phyloP scores from a whole-genome alignment of 805 yeast genomes.

The Cyberlindnera lachancei region DNA sequence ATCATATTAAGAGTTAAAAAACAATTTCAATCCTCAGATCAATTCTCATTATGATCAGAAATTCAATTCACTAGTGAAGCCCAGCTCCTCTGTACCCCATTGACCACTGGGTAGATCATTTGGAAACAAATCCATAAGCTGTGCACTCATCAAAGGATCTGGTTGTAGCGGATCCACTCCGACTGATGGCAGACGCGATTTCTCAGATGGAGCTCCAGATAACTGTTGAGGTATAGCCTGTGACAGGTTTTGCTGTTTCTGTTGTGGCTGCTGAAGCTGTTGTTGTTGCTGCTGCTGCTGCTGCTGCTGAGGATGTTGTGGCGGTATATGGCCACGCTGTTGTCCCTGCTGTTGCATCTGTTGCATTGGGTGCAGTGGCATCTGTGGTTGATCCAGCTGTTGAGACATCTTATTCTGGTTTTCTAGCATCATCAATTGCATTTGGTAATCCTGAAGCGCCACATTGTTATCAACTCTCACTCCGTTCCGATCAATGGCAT shows the following conservation, averaged over 20 bases:
- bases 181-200: conserved; percentile 5
- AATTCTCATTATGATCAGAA: neutral
- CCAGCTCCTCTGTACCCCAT: conserved; percentile 3
- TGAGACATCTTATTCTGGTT: conserved; percentile 49
- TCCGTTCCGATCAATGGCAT: conserved; percentile 4
- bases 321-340: neutral
- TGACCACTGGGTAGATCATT: conserved; percentile 7
- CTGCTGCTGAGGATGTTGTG: conserved; percentile 1
- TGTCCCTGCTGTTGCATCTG: neutral
- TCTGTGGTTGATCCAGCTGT: conserved; percentile 1
- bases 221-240: neutral
- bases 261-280: neutral
- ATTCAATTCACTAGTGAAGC: conserved; percentile 11
- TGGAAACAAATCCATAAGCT: conserved; percentile 19
- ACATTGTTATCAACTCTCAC: conserved; percentile 23
- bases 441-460: conserved; percentile 76
- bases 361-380: too few species aligned
- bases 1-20: too few species aligned
- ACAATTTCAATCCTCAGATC: too few species aligned
- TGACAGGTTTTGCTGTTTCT: neutral
- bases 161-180: conserved; percentile 22
- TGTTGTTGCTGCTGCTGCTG: conserved; percentile 3
- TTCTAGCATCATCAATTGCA: conserved; percentile 68
- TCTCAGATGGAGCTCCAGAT: neutral
- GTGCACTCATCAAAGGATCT: conserved; percentile 15